Base-by-base conservation (phyloP, 2,329 filamentous ascomycete species). In the Colletotrichum gigasporum region DNA sequence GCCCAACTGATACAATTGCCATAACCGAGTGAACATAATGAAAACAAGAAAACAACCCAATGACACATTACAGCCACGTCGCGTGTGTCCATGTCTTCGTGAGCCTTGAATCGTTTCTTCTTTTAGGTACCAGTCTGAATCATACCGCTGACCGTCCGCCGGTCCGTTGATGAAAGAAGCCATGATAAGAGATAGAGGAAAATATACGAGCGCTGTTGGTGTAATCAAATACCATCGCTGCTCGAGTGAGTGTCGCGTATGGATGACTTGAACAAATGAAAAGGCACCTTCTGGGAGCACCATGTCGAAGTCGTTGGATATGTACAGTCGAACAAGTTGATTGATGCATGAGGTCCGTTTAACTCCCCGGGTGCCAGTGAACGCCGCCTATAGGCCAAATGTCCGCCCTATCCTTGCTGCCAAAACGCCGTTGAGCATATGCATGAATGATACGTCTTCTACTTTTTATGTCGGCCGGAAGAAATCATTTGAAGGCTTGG, bases 51-150 rank as follows among this genome's bases (percentile, higher is more conserved):
- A 30, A 51, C 6, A 18, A 48, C 18, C 54, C n/a, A 10, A 59
- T 20, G 24, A 52, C 47, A 59, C 45, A 53, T 52, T 52, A 59
- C 37, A 59, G 45, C 53, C 45, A 50, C 18, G 5, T 39, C 35
- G 14, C 11, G 14, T 41, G 37, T 47, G 47, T 16, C 22, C 37
- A 26, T 41, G 20, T 48, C 32, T 47, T 60, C 60, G 22, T 63
- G 16, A 39, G 22, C 45, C 47, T 3, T 14, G 8, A 41, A 6
- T 52, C 39, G 11, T 24, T 59, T 45, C 22, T 6, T 48, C 35
- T 55, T 54, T 41, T 50, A 16, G 18, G 26, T 30, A 16, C 34
- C 48, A 45, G 30, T 55, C 35, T 61, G 28, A 44, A 48, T 44
- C 35, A 54, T 37, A 14, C 26, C 18, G 22, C 11, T 6, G 37